Evolutionary conservation across 2,329 filamentous ascomycete genomes (phyloP), one percentile per base, ranked within the genome.

Genomic region (Fusarium setosum): DNA sequence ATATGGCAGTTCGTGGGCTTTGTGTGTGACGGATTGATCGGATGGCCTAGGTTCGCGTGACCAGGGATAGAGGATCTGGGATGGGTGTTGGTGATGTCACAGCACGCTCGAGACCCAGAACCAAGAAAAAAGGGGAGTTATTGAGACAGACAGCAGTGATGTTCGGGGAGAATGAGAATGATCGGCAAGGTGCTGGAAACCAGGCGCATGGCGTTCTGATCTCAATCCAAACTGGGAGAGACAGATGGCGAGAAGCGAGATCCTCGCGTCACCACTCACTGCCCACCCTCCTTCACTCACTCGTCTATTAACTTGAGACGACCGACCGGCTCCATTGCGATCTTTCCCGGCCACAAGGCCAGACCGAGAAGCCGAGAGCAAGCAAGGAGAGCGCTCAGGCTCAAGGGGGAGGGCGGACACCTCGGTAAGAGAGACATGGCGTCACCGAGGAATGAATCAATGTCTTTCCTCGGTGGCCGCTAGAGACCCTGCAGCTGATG

Each of bases 71-170:
- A 21, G 42, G 26, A 37, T 26, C 35, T 40, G 32, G 21, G 10
- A 17, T 52, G 9, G n/a, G n/a, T 32, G 34, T 59, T 21, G 13
- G 81, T 71, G 34, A 83, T 74, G 60, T 84, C 79, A 15, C 80
- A 80, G 11, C 81, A 52, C 82, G 76, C 23, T 76, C 75, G 20
- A 44, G 26, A 35, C 32, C 24, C 15, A 52, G 23, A 52, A 64
- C 26, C 63, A 67, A 63, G 63, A 49, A 50, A 52, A 41, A 37
- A 23, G 26, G 44, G n/a, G 29, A 20, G 20, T 37, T 48, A 17
- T 52, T 13, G 24, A 21, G 52, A 34, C n/a, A 47, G 40, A 41
- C 42, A 32, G 10, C 32, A 59, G 34, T 29, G 37, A n/a, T 32
- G 15, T 7, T 29, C 15, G n/a, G 42, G 29, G 29, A 52, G 12